Base-by-base conservation (phyloP, 805 yeast genomes). In the Priceomyces haplophilus region DNA sequence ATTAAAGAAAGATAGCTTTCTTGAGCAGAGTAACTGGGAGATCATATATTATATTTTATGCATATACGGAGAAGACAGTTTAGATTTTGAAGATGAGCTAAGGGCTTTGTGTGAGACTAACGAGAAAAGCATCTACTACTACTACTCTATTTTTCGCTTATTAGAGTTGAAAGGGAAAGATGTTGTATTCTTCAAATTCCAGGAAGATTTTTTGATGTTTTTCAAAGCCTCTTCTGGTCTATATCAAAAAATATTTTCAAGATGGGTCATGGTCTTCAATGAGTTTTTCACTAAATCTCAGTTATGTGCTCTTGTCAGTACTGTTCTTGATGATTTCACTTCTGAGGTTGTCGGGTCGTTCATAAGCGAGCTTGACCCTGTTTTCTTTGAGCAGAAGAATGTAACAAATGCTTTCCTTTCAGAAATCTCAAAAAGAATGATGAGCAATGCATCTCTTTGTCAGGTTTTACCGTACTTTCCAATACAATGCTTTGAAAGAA, bases 201-300 rank as follows among this genome's bases (percentile, higher is more conserved):
- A 49, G 17, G 34, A 42, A 1, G 40, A 38, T 4, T 58, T 59
- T 27, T 8, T 51, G 2, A 38, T 40, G n/a, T 50, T 45, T 23
- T 19, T 57, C 7, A 20, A 36, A 7, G 38, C 36, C 12, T 35
- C 35, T 7, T 15, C 32, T 3, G 34, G 38, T 12, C 41, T 70
- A 0, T 16, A 49, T 3, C 21, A 35, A 1, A 42, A 45, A 11
- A 39, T 60, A 1, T 69, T 81, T 40, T 37, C 52, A 7, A 75
- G 87, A 51, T 84, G 88, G 88, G 52, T 72, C 31, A 74, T 82
- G 0, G 45, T 83, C 1, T 42, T 73, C 32, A 65, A 77, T 50
- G 37, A 44, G 4, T 48, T 61, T 36, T 67, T 75, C 49, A 31
- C 58, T 0, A 45, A 52, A 11, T 53, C 59, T 0, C 57, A 66